Evolutionary conservation across 2,329 filamentous ascomycete genomes (phyloP).

Genomic region (Fusarium hainanense): DNA sequence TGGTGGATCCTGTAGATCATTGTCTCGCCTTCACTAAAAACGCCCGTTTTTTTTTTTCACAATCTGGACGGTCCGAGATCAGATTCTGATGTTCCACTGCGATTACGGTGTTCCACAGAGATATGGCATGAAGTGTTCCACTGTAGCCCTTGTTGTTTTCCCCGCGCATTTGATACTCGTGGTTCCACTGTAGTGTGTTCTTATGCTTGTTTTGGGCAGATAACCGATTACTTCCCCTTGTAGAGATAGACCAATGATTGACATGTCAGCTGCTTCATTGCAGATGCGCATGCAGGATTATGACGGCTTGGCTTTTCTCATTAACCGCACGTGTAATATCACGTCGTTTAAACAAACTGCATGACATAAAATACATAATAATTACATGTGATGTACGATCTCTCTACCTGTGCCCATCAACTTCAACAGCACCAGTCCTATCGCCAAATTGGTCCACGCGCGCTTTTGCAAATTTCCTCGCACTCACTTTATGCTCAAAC

Average conservation of each 20-base stretch:
- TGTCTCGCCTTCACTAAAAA: slow-evolving; percentile 6
- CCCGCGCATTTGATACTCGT: not conserved
- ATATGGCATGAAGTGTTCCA: not conserved
- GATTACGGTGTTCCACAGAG: not conserved
- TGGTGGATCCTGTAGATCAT: slow-evolving; percentile 23
- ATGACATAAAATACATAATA: not conserved
- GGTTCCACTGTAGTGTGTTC: not conserved
- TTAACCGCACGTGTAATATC: slow-evolving; percentile 1
- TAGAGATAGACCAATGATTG: not conserved
- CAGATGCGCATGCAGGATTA: not conserved
- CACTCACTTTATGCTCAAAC: slow-evolving; percentile 59
- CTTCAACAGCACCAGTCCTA: slow-evolving; percentile 31
- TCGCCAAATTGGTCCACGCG: slow-evolving; percentile 37
- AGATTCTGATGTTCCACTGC: not conserved
- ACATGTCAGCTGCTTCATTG: slow-evolving; percentile 3
- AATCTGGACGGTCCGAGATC: slow-evolving; percentile 9
- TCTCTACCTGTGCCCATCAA: slow-evolving; percentile 18
- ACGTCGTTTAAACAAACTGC: not conserved
- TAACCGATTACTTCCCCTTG: slow-evolving; percentile 3
- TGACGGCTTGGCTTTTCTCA: not conserved
- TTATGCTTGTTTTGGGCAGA: not conserved
- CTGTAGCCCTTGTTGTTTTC: not conserved
- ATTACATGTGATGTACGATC: not conserved
- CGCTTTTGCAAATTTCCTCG: slow-evolving; percentile 53
- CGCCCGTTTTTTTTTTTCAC: not conserved